Evolutionary conservation across 23 red algal species (phyloP).

Genomic region (Gracilaria gracilis): DNA sequence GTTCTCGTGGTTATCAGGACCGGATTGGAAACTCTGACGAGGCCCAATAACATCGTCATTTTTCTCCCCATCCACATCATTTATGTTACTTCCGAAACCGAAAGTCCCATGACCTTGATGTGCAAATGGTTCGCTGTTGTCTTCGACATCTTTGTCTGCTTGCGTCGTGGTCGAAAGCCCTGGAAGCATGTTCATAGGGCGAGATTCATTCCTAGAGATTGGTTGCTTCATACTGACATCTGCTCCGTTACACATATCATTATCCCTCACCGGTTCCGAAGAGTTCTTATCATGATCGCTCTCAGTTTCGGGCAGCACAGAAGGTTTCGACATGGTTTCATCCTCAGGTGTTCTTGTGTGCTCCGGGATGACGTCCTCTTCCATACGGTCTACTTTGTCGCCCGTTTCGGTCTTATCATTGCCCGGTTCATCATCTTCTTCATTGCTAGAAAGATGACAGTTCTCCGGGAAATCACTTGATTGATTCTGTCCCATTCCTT

Average conservation of each 20-base stretch:
- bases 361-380: not conserved
- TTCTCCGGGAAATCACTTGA: not conserved
- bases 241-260: not conserved
- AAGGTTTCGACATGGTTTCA: not conserved
- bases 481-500: not conserved
- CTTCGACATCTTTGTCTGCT: not conserved
- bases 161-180: conserved; percentile 6
- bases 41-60: not conserved
- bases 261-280: not conserved
- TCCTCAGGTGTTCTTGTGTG: not conserved
- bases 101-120: conserved; percentile 29
- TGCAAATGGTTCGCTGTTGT: not conserved
- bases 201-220: not conserved
- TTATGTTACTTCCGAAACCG: not conserved
- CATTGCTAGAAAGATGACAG: not conserved
- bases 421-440: not conserved
- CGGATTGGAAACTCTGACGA: not conserved
- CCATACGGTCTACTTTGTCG: not conserved
- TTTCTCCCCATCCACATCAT: not conserved
- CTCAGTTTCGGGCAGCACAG: not conserved
- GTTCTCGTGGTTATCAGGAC: not conserved
- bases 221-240: not conserved
- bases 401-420: not conserved
- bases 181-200: not conserved
- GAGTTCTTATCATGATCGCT: not conserved